Percentiles rank a stretch among this genome's conserved stretches.
phyloP scores from a whole-genome alignment of 805 yeast species.

The Monosporozyma servazzii region DNA sequence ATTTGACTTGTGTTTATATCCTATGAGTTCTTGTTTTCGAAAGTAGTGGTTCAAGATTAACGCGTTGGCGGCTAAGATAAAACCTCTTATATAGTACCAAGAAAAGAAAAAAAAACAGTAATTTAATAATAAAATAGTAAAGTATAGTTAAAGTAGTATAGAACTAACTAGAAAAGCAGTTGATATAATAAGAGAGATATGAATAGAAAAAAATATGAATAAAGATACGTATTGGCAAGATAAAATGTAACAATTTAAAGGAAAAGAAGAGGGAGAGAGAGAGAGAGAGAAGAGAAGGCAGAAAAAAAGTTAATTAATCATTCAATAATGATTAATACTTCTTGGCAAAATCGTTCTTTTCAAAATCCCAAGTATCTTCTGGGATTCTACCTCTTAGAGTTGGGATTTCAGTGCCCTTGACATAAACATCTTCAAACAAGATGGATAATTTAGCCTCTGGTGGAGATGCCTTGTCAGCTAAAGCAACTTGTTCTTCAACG shows the following conservation, averaged over 20 bases:
- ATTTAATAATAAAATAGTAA: neutral
- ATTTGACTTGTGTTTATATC: neutral
- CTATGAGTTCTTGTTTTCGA: neutral
- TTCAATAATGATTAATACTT: neutral
- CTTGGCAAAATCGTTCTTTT: constrained; percentile 36
- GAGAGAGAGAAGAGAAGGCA: too few relatives aligned
- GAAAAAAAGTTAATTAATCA: too few relatives aligned
- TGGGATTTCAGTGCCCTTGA: constrained; percentile 87
- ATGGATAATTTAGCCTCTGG: constrained; percentile 94
- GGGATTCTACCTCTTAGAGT: constrained; percentile 93
- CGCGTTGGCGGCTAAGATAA: neutral
- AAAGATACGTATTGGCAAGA: neutral
- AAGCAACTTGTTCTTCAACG: constrained; percentile 89
- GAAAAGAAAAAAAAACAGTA: neutral
- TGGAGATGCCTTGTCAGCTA: constrained; percentile 87
- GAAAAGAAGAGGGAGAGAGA: neutral
- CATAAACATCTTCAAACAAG: constrained; percentile 93
- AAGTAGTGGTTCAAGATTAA: neutral
- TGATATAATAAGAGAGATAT: neutral
- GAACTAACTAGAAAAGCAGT: neutral
- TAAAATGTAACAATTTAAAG: neutral
- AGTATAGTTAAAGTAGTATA: neutral
- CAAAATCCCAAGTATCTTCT: constrained; percentile 86
- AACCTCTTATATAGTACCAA: neutral
- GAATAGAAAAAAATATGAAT: neutral